A percentile compares a stretch with the other conserved stretches of the same genome.
These are phyloP conservation scores for Gracilaria caudata DNA, from an alignment of 23 red algal genomes.

Conservation along the genomic window DNA sequence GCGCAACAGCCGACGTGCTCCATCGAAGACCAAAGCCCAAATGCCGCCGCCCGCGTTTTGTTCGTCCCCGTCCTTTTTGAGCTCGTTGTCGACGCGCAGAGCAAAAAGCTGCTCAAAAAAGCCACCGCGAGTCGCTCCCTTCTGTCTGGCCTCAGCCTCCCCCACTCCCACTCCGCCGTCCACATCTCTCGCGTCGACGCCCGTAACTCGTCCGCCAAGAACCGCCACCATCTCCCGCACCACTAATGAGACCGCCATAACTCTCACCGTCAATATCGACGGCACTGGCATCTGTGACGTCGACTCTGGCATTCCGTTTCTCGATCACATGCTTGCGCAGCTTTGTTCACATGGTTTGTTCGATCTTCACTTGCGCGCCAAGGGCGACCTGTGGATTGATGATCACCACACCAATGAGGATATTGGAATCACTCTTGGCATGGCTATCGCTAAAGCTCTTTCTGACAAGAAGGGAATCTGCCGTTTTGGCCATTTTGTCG, in stretches of 20 bases:
- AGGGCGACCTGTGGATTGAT: conserved; percentile 96
- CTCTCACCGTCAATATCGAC: conserved; percentile 80
- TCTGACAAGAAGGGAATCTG: conserved; percentile 91
- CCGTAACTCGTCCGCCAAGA: conserved; percentile 21
- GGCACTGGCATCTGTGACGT: conserved; percentile 84
- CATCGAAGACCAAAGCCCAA: too few relatives aligned
- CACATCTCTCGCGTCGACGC: neutral
- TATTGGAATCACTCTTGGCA: conserved; percentile 91
- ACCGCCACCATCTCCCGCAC: conserved; percentile 65
- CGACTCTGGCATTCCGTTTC: conserved; percentile 93
- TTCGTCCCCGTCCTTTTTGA: neutral
- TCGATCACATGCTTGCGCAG: conserved; percentile 98
- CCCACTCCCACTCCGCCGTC: conserved; percentile 2
- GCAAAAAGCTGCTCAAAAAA: neutral
- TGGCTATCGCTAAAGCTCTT: conserved; percentile 87
- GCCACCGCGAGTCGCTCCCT: neutral
- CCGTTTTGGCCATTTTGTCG: conserved; percentile 93
- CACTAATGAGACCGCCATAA: conserved; percentile 87
- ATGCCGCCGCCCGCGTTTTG: neutral
- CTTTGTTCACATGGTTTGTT: conserved; percentile 92
- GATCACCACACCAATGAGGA: conserved; percentile 99
- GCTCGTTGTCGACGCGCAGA: neutral
- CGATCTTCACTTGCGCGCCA: conserved; percentile 88
- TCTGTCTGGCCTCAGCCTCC: neutral
- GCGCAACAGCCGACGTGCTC: too few relatives aligned